These are phyloP conservation scores for Neonectria punicea DNA, from an alignment of 2,329 filamentous ascomycete genomes.

Conservation along the genomic window DNA sequence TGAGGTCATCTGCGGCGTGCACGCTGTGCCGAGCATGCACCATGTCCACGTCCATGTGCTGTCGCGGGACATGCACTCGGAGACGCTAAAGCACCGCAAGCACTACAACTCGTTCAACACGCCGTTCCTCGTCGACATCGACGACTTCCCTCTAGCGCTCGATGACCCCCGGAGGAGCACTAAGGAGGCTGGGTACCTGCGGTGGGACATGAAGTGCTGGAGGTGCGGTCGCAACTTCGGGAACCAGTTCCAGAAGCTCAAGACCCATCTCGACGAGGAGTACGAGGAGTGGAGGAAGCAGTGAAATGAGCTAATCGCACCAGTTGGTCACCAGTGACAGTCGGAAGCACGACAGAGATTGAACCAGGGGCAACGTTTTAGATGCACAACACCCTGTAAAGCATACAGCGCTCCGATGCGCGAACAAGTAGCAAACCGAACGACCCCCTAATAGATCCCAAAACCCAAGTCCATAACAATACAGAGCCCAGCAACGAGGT, in stretches of 20 bases:
- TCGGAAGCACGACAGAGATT: not conserved
- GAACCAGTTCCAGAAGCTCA: constrained; percentile 78
- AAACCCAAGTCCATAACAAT: constrained; percentile 6
- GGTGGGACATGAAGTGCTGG: constrained; percentile 81
- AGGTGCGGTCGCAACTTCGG: constrained; percentile 79
- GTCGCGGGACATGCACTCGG: constrained; percentile 80
- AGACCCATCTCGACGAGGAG: constrained; percentile 79
- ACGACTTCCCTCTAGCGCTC: constrained; percentile 78
- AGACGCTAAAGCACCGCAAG: constrained; percentile 78
- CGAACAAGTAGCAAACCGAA: constrained; percentile 5
- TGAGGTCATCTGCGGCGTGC: constrained; percentile 82
- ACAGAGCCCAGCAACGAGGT: constrained; percentile 7
- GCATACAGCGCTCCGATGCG: constrained; percentile 14
- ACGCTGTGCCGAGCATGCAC: constrained; percentile 90
- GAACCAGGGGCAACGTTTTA: not conserved
- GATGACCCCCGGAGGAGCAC: constrained; percentile 73
- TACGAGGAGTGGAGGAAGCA: constrained; percentile 79
- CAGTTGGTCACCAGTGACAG: not conserved
- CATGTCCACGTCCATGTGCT: constrained; percentile 92
- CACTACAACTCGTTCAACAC: constrained; percentile 95
- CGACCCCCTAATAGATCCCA: constrained; percentile 6
- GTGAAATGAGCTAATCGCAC: constrained; percentile 56
- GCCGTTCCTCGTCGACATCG: constrained; percentile 81
- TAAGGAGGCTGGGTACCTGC: constrained; percentile 67
- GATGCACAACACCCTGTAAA: constrained; percentile 1